Evolutionary conservation across 1,284 basidiomycete genomes (phyloP), one percentile per base, ranked within the genome.

Genomic region (Gomphus sp.): DNA sequence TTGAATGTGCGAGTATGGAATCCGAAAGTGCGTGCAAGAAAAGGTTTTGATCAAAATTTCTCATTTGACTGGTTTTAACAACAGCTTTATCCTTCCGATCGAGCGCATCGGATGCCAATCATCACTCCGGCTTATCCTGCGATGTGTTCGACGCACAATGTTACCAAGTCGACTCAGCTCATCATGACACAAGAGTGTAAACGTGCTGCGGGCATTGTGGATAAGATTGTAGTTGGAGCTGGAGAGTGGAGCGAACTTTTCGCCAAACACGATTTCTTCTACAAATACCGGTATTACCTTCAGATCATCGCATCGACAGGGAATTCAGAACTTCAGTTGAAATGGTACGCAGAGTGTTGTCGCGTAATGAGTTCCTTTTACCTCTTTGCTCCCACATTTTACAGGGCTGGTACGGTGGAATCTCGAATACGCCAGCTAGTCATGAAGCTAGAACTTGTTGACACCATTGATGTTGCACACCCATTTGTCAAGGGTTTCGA

Each of bases 101-200:
- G 92, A 62, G 82, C 89, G 39, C 97, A 99, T 74, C 84, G 93
- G 62, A 99, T 99, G 97, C 97, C 97, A n/a, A 98, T 99, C 70
- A 99, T 99, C 68, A 99, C 97, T 1, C 97, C 97, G 4, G 95
- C 97, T 25, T 99, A 98, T 73, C 97, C 97, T 44, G 91, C 95
- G n/a, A 99, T 99, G 96, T 99, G 96, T 71, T 87, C 96, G 37
- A 99, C 97, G 14, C 97, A 99, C 74, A 99, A 99, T 68, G 94
- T 99, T 61, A 94, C 93, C 47, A 83, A 85, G 45, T 98, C 94
- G 12, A 99, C 96, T 2, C 93, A 98, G 75, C 89, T 89, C 76
- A 91, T 99, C 64, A 95, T 98, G 80, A 96, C 91, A 1, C 88
- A 92, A 66, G 97, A 99, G 70, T 96, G 98, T 72, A 90, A 93